Base-by-base conservation (phyloP, 768 basidiomycete species). In the Dioszegia crocea region DNA sequence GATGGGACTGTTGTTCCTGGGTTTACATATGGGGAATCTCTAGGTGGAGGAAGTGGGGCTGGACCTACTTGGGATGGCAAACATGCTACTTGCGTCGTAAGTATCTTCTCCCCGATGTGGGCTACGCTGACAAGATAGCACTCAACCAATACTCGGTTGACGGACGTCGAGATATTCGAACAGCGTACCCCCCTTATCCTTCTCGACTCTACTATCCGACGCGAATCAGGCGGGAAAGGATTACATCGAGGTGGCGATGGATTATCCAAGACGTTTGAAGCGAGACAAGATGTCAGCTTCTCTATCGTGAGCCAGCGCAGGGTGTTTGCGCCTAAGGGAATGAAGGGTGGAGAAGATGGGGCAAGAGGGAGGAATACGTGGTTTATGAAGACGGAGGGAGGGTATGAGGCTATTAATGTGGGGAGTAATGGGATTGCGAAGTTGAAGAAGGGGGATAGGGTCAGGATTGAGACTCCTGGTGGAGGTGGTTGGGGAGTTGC, bases 401-500 rank as follows among this genome's bases (percentile, higher is more conserved):
- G 49, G 30, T 50, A 50, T 50, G 31, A 33, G 31, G 49, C 49
- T 2, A 50, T 50, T 9, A 50, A 21, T 44, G 55, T 63, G 50
- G 68, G 65, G 8, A 62, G 60, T 48, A 65, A 66, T 41, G 68
- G 65, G 19, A 59, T 67, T 30, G 63, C 57, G 16, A 63, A 52
- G 33, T 29, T 70, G 45, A 31, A 48, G 12, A 63, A 54, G 40
- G 68, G 68, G 14, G 68, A 70, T 56, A 33, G 60, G 40, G 59
- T 70, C 6, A 26, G 51, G 41, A 67, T 70, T 11, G 61, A 61
- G 26, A 70, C 68, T 33, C 68, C 68, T 11, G 68, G 63, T 21
- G 68, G 65, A 17, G 68, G 68, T 46, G 68, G 68, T 5, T 70
- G 65, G 65, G 68, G 68, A n/a, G 5, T 36, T 16, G 31, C 30